Percentiles rank a stretch among this genome's conserved stretches.
phyloP scores from a whole-genome alignment of 805 yeast genomes.

The Spathaspora girioi region DNA sequence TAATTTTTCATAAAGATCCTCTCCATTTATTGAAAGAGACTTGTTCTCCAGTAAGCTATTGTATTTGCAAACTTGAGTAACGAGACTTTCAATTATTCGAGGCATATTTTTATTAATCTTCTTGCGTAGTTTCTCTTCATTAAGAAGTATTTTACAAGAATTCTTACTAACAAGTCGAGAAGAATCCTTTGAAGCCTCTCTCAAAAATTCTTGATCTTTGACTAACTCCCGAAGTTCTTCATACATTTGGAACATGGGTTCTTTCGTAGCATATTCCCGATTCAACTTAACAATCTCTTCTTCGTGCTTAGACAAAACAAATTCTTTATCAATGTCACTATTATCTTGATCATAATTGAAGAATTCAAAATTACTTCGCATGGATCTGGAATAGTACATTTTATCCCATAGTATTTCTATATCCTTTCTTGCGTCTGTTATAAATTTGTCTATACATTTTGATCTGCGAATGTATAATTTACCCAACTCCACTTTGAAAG shows the following conservation, averaged over 20 bases:
- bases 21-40: slow-evolving; percentile 42
- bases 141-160: slow-evolving; percentile 71
- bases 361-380: slow-evolving; percentile 46
- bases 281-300: slow-evolving; percentile 52
- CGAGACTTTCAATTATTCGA: slow-evolving; percentile 49
- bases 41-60: slow-evolving; percentile 26
- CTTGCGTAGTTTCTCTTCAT: slow-evolving; percentile 77
- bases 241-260: slow-evolving; percentile 55
- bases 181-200: slow-evolving; percentile 72
- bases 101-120: slow-evolving; percentile 69
- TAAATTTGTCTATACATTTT: slow-evolving; percentile 63
- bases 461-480: slow-evolving; percentile 59
- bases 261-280: slow-evolving; percentile 44
- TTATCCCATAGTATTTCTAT: slow-evolving; percentile 61
- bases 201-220: slow-evolving; percentile 59
- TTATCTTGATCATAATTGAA: slow-evolving; percentile 23
- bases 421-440: slow-evolving; percentile 54
- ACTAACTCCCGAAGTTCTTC: slow-evolving; percentile 52
- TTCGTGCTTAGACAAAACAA: slow-evolving; percentile 60
- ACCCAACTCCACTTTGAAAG: slow-evolving; percentile 52
- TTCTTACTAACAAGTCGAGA: slow-evolving; percentile 71
- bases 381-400: slow-evolving; percentile 54
- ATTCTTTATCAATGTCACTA: slow-evolving; percentile 52
- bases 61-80: slow-evolving; percentile 44
- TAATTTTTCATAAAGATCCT: slow-evolving; percentile 41